These are phyloP conservation scores for Heracleum sosnowskyi DNA, from an alignment of 129 eudicot genomes.

Conservation along the genomic window DNA sequence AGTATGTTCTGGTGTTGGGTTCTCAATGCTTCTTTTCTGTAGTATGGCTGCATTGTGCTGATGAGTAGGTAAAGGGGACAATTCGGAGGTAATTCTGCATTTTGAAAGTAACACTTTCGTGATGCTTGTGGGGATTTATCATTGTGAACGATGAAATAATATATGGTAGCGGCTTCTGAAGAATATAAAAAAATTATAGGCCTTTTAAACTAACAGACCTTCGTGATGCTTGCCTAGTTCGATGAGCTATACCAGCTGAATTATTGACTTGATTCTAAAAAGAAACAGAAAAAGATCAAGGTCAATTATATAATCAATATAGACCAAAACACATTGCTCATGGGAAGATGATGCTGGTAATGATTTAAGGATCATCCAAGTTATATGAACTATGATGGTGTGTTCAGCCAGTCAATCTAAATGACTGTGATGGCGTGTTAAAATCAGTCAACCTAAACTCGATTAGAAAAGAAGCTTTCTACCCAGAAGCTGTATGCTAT, in stretches of 20 bases:
- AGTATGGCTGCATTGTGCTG: conserved; percentile 31
- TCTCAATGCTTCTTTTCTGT: conserved; percentile 38
- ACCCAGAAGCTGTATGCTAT: not conserved
- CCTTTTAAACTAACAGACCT: conserved; percentile 29
- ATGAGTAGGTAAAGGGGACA: conserved; percentile 26
- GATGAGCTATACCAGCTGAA: conserved; percentile 45
- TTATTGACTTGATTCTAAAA: conserved; percentile 46
- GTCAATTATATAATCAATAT: conserved; percentile 1
- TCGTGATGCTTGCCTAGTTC: conserved; percentile 51
- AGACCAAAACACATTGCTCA: not conserved
- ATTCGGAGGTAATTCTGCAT: conserved; percentile 54
- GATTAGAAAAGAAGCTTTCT: no score
- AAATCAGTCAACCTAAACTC: not conserved
- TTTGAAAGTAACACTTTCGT: not conserved
- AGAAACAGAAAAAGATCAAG: conserved; percentile 1
- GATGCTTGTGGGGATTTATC: not conserved
- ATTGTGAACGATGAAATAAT: not conserved
- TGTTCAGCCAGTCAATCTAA: not conserved
- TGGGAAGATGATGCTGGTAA: not conserved
- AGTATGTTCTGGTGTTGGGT: conserved; percentile 29
- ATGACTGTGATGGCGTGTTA: not conserved
- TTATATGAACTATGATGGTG: not conserved
- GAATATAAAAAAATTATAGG: not conserved
- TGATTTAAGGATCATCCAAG: not conserved
- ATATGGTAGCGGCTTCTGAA: not conserved